A percentile compares a stretch with the other conserved stretches of the same genome.
Evolutionary conservation across 768 basidiomycete species (phyloP).

Genomic region (Calocera cornea): DNA sequence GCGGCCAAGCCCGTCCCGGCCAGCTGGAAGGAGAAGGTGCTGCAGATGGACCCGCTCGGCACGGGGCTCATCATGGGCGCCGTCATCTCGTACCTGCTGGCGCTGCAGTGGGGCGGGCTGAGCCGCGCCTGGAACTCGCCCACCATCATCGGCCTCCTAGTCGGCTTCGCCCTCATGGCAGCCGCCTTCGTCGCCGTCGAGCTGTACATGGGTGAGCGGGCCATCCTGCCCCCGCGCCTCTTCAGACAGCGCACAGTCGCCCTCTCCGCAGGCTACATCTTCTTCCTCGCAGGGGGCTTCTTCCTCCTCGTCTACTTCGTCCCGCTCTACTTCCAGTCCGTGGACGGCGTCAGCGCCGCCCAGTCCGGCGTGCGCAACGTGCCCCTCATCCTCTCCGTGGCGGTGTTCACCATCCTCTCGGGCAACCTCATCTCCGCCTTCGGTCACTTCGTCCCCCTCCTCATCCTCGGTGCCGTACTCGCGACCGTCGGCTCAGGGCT

Average conservation of each 20-base stretch:
- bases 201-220: neutral
- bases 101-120: neutral
- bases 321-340: neutral
- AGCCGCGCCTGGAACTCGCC: neutral
- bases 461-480: slow-evolving; percentile 23
- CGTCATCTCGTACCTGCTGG: neutral
- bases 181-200: neutral
- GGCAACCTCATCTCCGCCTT: neutral
- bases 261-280: neutral
- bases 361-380: neutral
- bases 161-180: neutral
- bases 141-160: neutral
- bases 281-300: slow-evolving; percentile 1
- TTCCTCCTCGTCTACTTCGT: neutral
- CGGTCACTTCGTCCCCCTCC: slow-evolving; percentile 26
- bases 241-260: neutral
- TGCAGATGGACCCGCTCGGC: neutral
- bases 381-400: slow-evolving; percentile 5
- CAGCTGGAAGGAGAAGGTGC: neutral
- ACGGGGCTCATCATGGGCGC: neutral
- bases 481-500: slow-evolving; percentile 26
- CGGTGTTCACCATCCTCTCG: neutral
- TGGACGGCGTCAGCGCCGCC: neutral
- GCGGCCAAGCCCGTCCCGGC: neutral
- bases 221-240: neutral